Percentiles rank a stretch among this genome's conserved stretches.
Conservation (phyloP, 441 rosid species). For the Breynia disticha region DNA sequence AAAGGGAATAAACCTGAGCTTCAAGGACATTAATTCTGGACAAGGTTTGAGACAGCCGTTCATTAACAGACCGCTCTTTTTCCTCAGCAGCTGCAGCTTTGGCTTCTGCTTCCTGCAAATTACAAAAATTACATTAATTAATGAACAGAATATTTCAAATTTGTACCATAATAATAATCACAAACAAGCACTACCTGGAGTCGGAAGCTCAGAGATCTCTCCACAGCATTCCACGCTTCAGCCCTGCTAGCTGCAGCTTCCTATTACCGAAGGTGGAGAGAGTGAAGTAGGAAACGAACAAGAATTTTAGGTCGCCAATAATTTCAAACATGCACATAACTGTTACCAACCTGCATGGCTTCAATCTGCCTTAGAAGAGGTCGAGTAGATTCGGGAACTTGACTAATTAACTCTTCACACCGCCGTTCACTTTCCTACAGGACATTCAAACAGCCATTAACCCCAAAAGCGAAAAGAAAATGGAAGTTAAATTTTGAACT, state of each 20-base stretch:
- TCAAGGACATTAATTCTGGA: constrained; percentile 95
- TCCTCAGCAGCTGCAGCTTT: constrained; percentile 94
- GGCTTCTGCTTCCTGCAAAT: constrained; percentile 78
- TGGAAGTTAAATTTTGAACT: background rate
- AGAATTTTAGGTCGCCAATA: constrained; percentile 3
- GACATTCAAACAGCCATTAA: constrained; percentile 6
- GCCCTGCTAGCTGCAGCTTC: constrained; percentile 85
- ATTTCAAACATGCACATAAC: constrained; percentile 12
- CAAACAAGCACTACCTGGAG: constrained; percentile 55
- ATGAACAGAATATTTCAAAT: constrained; percentile 10
- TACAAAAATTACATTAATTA: constrained; percentile 17
- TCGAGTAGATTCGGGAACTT: constrained; percentile 98
- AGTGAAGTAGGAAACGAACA: constrained; percentile 13
- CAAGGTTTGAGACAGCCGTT: constrained; percentile 89
- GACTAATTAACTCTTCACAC: constrained; percentile 92
- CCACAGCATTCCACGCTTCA: constrained; percentile 96
- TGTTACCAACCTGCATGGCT: constrained; percentile 74
- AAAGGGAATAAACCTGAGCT: constrained; percentile 62
- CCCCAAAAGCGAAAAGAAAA: constrained; percentile 4
- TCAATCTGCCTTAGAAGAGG: constrained; percentile 96
- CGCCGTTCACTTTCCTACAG: constrained; percentile 93
- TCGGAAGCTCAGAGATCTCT: constrained; percentile 77
- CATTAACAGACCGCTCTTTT: constrained; percentile 76
- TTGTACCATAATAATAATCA: constrained; percentile 2
- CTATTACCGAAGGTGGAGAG: constrained; percentile 31